Evolutionary conservation across 768 basidiomycete genomes (phyloP).

Genomic region (Russula sp.): DNA sequence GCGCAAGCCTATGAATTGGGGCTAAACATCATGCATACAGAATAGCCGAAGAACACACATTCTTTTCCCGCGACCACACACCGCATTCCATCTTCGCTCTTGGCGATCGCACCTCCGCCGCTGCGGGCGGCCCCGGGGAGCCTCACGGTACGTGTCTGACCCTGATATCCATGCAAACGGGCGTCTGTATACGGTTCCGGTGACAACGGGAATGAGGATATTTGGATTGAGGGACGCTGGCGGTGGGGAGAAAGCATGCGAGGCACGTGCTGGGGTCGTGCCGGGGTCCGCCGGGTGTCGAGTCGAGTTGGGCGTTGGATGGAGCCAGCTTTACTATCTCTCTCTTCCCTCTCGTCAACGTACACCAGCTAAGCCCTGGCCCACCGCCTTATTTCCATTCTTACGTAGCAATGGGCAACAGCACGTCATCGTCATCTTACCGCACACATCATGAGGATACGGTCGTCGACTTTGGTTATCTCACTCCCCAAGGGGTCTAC

Average conservation of each 20-base stretch:
- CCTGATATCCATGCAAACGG: constrained; percentile 45
- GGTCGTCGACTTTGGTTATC: constrained; percentile 80
- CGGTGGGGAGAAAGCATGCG: constrained; percentile 25
- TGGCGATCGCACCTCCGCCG: constrained; percentile 67
- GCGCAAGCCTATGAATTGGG: constrained; percentile 33
- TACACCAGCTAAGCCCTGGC: neutral
- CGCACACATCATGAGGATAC: constrained; percentile 75
- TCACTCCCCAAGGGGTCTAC: constrained; percentile 84
- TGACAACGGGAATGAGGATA: neutral
- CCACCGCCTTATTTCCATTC: neutral
- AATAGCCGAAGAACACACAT: constrained; percentile 45
- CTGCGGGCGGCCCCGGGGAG: constrained; percentile 55
- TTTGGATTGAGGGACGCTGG: constrained; percentile 22
- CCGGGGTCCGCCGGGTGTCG: neutral
- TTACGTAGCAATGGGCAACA: constrained; percentile 67
- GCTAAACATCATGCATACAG: neutral
- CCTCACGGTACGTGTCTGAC: constrained; percentile 53
- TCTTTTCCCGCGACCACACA: constrained; percentile 79
- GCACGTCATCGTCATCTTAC: constrained; percentile 71
- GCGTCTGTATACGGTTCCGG: constrained; percentile 41
- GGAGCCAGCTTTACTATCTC: neutral
- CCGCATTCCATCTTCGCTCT: constrained; percentile 60
- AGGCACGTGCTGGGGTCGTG: constrained; percentile 5
- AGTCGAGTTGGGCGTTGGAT: too few species aligned
- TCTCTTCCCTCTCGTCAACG: neutral